These are phyloP conservation scores for Bondarzewia mesenterica DNA, from an alignment of 1,284 basidiomycete species.

Conservation along the genomic window DNA sequence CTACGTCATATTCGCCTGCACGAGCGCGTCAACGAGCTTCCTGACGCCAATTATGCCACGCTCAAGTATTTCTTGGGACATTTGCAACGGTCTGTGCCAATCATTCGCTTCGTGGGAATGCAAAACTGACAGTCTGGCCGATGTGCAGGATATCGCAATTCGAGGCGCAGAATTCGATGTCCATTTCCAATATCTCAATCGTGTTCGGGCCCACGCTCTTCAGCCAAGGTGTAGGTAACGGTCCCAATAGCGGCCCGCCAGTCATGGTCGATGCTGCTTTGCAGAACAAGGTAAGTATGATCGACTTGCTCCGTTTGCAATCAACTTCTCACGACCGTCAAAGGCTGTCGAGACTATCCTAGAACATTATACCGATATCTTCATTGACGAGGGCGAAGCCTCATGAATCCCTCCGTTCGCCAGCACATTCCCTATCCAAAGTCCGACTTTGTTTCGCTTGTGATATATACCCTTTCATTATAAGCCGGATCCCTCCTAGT, in stretches of 20 bases:
- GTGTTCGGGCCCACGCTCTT: slow-evolving; percentile 97
- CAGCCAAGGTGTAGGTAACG: slow-evolving; percentile 36
- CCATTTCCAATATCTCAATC: slow-evolving; percentile 88
- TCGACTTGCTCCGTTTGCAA: not conserved
- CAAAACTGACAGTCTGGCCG: not conserved
- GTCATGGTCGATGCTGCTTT: slow-evolving; percentile 49
- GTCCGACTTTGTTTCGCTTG: slow-evolving; percentile 3
- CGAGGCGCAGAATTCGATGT: slow-evolving; percentile 86
- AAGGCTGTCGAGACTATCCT: slow-evolving; percentile 85
- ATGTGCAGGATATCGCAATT: slow-evolving; percentile 60
- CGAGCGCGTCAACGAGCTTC: slow-evolving; percentile 95
- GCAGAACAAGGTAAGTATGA: slow-evolving; percentile 52
- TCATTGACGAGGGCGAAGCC: slow-evolving; percentile 60
- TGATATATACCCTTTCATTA: not conserved
- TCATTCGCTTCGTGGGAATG: not conserved
- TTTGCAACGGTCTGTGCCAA: slow-evolving; percentile 63
- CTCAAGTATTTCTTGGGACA: slow-evolving; percentile 95
- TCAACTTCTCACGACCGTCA: not conserved
- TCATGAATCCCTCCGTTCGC: slow-evolving; percentile 6
- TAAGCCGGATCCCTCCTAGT: not conserved
- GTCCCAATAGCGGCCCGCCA: slow-evolving; percentile 24
- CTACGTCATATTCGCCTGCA: slow-evolving; percentile 92
- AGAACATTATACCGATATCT: slow-evolving; percentile 81
- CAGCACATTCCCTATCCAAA: no score
- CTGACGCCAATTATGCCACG: slow-evolving; percentile 97